Base-by-base conservation (phyloP, 495 filamentous ascomycete species). In the Penicillium arizonense region DNA sequence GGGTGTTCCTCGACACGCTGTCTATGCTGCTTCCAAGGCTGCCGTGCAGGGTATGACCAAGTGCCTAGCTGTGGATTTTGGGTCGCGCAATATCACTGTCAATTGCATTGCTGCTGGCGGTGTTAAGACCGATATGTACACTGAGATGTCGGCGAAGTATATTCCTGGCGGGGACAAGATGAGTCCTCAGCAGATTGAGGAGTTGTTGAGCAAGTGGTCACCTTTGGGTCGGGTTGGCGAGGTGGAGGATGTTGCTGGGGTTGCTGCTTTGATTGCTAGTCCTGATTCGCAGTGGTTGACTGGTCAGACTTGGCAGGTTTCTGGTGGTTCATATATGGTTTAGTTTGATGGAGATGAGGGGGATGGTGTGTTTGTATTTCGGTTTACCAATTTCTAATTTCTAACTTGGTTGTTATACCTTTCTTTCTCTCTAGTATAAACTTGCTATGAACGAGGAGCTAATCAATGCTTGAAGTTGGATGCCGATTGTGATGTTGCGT, bases 41-140 rank as follows among this genome's bases (percentile, higher is more conserved):
- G 81, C 65, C 5, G 65, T 83, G 4, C 74, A 80, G 23, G 80
- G 80, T 5, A 77, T 84, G 55, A 75, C 75, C 5, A 82, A 82
- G 54, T 72, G 72, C 50, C 72, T 84, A 57, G 81, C 80, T 12
- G 59, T 81, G 48, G 82, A 83, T 47, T 60, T 83, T 38, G 82
- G 78, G 0, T 62, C 70, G 4, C 70, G 70, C 38, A 78, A 79
- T 10, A 75, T 83, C 20, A 67, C 79, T 9, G 72, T 75, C 2
- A 85, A 85, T 57, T 71, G 77, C 12, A 71, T 85, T 30, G 74
- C 77, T 11, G 79, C 82, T 20, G 82, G 79, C 13, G 62, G 62
- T 4, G 62, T 65, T 9, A 62, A 65, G 44, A 62, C 55, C 16
- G 50, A 77, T 63, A 62, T 68, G 77, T 59, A 80, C 63, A 43